These are phyloP conservation scores for Coemansia sp. DNA, from an alignment of 192 early-diverging fungal genomes.

Conservation along the genomic window DNA sequence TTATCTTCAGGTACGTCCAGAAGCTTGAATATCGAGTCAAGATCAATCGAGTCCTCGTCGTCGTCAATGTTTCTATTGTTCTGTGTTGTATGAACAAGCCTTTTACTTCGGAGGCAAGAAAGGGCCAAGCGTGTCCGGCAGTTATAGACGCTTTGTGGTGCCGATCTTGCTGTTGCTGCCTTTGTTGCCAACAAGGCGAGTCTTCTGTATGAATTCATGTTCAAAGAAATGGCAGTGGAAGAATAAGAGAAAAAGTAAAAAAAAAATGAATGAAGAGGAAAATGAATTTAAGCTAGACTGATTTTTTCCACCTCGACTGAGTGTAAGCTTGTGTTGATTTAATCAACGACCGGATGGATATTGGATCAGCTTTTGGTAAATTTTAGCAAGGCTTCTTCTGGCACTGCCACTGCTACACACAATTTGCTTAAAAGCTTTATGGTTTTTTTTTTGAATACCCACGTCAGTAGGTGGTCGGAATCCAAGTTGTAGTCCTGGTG, in stretches of 20 bases:
- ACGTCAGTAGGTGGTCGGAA: too few relatives aligned
- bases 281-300: too few relatives aligned
- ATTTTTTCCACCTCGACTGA: too few relatives aligned
- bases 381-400: too few relatives aligned
- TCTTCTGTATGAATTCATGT: not conserved
- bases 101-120: not conserved
- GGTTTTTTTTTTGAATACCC: too few relatives aligned
- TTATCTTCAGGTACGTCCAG: constrained; percentile 16
- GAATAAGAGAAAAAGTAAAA: not conserved
- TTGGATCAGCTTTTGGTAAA: too few relatives aligned
- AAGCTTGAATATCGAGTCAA: constrained; percentile 36
- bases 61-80: constrained; percentile 18
- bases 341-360: too few relatives aligned
- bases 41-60: constrained; percentile 15
- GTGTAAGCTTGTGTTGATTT: too few relatives aligned
- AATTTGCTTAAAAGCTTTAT: too few relatives aligned
- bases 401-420: too few relatives aligned
- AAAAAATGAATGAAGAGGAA: too few relatives aligned
- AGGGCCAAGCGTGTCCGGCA: not conserved
- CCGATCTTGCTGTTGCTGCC: not conserved
- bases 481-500: too few relatives aligned
- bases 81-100: not conserved
- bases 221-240: not conserved
- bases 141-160: not conserved
- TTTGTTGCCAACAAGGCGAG: not conserved